Evolutionary conservation across 257 asterid species (phyloP).

Genomic region (Solanum chiquidenum): DNA sequence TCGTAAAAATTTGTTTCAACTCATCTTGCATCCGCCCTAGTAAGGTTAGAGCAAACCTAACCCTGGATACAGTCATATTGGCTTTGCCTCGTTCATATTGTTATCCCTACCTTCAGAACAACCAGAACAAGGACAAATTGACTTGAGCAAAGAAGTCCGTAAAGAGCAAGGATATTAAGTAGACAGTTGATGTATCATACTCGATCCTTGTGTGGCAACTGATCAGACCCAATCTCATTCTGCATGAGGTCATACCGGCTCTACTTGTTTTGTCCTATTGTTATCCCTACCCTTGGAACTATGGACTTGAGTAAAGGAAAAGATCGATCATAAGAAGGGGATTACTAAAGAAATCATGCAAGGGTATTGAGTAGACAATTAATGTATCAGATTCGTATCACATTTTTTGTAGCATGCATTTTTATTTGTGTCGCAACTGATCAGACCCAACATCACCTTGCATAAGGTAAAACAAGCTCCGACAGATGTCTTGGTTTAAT

Average conservation of each 20-base stretch:
- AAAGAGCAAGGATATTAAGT: background rate
- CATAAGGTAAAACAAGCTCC: background rate
- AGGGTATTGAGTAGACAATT: background rate
- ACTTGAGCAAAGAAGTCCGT: background rate
- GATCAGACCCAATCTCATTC: background rate
- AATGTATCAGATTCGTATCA: background rate
- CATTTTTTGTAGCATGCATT: background rate
- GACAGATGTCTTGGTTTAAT: background rate
- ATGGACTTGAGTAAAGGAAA: background rate
- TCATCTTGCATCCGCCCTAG: background rate
- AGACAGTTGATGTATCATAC: background rate
- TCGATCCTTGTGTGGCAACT: background rate
- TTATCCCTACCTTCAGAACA: background rate
- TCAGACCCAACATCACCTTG: background rate
- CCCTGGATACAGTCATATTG: background rate
- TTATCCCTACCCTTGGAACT: background rate
- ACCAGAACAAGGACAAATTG: background rate
- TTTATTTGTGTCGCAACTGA: background rate
- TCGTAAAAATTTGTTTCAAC: background rate
- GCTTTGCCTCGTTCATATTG: background rate
- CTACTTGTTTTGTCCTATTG: background rate
- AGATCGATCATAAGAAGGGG: background rate
- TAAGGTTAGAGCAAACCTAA: background rate
- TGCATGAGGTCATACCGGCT: no score
- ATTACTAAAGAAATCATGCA: background rate